Evolutionary conservation across 2,329 filamentous ascomycete species (phyloP).

Genomic region (Malbranchea zuffiana): DNA sequence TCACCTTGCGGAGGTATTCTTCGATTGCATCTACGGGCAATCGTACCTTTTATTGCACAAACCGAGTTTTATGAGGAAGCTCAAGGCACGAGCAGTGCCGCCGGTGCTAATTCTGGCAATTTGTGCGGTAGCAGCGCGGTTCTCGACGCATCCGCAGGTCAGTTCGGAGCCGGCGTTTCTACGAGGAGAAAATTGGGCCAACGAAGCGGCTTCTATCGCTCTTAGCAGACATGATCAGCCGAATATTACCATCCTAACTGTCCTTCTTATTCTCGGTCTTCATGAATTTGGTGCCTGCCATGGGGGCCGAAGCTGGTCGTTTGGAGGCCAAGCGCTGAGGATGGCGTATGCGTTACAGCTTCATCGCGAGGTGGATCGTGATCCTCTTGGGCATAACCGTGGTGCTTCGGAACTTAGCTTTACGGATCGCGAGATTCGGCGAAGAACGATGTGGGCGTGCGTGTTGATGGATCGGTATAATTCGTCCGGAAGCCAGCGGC

Average conservation of each 20-base stretch:
- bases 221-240: constrained; percentile 83
- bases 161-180: constrained; percentile 68
- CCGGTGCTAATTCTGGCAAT: constrained; percentile 89
- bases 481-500: constrained; percentile 85
- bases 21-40: constrained; percentile 91
- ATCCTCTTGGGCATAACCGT: constrained; percentile 55
- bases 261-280: constrained; percentile 74
- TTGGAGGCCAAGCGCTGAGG: constrained; percentile 85
- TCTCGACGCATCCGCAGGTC: constrained; percentile 77
- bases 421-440: constrained; percentile 82
- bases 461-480: constrained; percentile 97
- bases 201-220: constrained; percentile 75
- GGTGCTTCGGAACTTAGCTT: constrained; percentile 61
- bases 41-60: constrained; percentile 92
- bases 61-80: constrained; percentile 86
- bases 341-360: constrained; percentile 96
- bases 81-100: constrained; percentile 64
- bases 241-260: constrained; percentile 90
- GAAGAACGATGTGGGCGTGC: constrained; percentile 96
- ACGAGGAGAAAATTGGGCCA: constrained; percentile 84
- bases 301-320: constrained; percentile 87
- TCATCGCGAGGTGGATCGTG: constrained; percentile 79
- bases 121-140: constrained; percentile 88
- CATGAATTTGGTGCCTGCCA: constrained; percentile 97
- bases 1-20: constrained; percentile 87